phyloP scores from a whole-genome alignment of 345 rosid genomes.

The Eucalyptus rudis region DNA sequence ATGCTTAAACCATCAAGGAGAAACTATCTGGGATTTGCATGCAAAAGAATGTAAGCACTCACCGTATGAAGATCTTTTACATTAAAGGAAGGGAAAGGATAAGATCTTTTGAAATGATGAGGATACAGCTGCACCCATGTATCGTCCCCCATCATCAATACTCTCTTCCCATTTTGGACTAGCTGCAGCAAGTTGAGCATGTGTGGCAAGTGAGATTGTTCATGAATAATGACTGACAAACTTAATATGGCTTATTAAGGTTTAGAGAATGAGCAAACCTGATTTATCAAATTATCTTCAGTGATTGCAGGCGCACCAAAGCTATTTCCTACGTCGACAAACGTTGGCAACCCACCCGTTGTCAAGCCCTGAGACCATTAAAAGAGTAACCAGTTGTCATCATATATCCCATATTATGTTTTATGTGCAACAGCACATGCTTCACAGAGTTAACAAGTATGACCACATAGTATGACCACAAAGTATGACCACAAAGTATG shows the following conservation, averaged over 20 bases:
- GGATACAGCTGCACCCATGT: conserved; percentile 94
- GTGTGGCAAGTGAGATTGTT: not conserved
- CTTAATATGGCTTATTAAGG: not conserved
- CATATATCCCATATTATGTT: not conserved
- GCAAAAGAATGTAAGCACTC: conserved; percentile 1
- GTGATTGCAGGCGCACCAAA: conserved; percentile 91
- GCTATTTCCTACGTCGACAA: conserved; percentile 87
- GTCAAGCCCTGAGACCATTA: conserved; percentile 56
- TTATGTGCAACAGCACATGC: not conserved
- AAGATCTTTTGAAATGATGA: conserved; percentile 65
- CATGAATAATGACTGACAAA: not conserved
- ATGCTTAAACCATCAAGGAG: not conserved
- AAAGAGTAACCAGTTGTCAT: not conserved
- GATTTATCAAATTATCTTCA: conserved; percentile 77
- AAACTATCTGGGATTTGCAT: not conserved
- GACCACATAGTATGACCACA: not conserved
- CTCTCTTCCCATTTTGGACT: conserved; percentile 64
- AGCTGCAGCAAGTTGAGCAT: conserved; percentile 22
- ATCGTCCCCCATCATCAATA: conserved; percentile 95
- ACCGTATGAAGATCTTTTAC: conserved; percentile 92
- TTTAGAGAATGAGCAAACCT: conserved; percentile 19
- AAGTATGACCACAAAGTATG: not conserved
- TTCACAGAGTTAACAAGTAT: not conserved
- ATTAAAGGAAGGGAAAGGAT: conserved; percentile 90
- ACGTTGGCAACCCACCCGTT: conserved; percentile 92